Percentiles rank a stretch among this genome's conserved stretches.
Conservation (phyloP, 1,139 yeast genomes). For the Trichomonascaceae sp. region DNA sequence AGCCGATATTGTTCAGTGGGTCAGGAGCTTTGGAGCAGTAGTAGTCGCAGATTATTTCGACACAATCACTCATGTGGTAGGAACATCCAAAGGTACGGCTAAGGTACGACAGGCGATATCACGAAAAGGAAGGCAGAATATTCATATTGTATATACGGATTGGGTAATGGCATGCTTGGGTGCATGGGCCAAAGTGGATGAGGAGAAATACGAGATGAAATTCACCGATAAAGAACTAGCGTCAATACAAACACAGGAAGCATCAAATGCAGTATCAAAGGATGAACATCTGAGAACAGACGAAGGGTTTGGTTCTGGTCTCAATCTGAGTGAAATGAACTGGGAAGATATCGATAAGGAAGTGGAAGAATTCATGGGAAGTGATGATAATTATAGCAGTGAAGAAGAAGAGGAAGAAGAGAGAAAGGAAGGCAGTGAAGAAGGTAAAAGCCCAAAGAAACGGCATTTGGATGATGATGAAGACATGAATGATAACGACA, state of each 20-base stretch:
- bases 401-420: slow-evolving; percentile 27
- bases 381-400: slow-evolving; percentile 29
- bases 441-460: slow-evolving; percentile 12
- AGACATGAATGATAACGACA: slow-evolving; percentile 14
- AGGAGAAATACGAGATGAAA: slow-evolving; percentile 51
- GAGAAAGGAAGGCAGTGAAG: slow-evolving; percentile 15
- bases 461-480: slow-evolving; percentile 18
- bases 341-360: slow-evolving; percentile 37
- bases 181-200: slow-evolving; percentile 67
- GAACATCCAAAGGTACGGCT: slow-evolving; percentile 65
- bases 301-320: slow-evolving; percentile 28
- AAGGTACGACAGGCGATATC: slow-evolving; percentile 62
- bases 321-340: slow-evolving; percentile 32
- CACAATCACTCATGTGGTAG: slow-evolving; percentile 83
- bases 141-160: slow-evolving; percentile 80
- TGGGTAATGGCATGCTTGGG: slow-evolving; percentile 89
- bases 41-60: slow-evolving; percentile 70
- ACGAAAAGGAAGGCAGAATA: slow-evolving; percentile 32
- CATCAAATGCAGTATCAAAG: neutral
- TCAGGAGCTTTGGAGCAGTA: slow-evolving; percentile 82
- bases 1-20: slow-evolving; percentile 84
- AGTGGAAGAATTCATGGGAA: slow-evolving; percentile 33
- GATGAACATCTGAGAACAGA: slow-evolving; percentile 31
- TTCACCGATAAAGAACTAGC: slow-evolving; percentile 10
- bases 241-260: slow-evolving; percentile 3